These are phyloP conservation scores for Plasmodium fragile DNA, from an alignment of 169 alveolate genomes.

Conservation along the genomic window DNA sequence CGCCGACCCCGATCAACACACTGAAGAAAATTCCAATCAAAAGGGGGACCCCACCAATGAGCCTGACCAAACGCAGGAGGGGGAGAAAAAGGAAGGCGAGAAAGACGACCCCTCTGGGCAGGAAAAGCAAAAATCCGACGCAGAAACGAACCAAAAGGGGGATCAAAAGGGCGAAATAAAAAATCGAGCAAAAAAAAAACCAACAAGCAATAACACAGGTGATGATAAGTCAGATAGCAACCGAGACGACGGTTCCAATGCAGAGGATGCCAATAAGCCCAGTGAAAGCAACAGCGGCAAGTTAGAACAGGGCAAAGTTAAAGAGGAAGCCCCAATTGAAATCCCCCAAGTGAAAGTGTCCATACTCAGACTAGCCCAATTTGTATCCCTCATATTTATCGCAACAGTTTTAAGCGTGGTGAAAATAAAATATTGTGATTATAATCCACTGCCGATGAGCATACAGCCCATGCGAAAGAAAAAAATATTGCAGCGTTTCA, in stretches of 20 bases:
- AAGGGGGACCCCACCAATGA: not conserved
- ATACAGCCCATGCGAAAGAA: not conserved
- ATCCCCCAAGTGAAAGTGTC: not conserved
- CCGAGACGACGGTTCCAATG: not conserved
- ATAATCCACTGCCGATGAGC: not conserved
- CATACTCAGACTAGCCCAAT: not conserved
- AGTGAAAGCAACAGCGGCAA: not conserved
- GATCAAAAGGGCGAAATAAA: not conserved
- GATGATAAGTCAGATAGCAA: not conserved
- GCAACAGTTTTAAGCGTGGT: slow-evolving; percentile 14
- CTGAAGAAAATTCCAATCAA: not conserved
- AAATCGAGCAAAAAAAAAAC: not conserved
- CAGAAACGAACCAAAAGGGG: not conserved
- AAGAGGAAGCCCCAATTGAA: not conserved
- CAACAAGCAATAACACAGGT: not conserved
- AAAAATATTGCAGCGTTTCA: slow-evolving; percentile 8
- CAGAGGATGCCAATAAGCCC: not conserved
- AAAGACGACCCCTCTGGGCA: not conserved
- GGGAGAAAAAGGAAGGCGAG: not conserved
- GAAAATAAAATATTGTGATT: slow-evolving; percentile 22
- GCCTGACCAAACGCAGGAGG: not conserved
- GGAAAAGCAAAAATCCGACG: not conserved
- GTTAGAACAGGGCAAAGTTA: not conserved
- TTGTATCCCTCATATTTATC: slow-evolving; percentile 14
- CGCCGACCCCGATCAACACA: not conserved